Evolutionary conservation across 2,329 filamentous ascomycete genomes (phyloP).

Genomic region (Westerdykella aurantiaca): DNA sequence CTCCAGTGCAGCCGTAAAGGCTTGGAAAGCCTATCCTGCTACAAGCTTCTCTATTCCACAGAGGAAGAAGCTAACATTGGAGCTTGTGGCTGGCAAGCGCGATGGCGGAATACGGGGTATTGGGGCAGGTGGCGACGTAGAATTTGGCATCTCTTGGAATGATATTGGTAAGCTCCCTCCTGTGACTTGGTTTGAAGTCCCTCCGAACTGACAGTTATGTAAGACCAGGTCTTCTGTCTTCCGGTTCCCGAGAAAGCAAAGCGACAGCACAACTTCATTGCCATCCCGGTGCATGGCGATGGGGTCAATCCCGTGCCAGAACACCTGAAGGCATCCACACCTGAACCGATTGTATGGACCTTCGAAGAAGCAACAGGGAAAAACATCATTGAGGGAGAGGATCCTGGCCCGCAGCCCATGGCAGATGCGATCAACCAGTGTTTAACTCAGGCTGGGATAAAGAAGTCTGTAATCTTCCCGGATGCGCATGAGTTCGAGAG

Average conservation of each 20-base stretch:
- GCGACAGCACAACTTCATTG: conserved; percentile 57
- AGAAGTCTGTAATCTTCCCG: conserved; percentile 49
- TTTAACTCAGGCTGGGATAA: conserved; percentile 40
- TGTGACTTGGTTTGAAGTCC: neutral
- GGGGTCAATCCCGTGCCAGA: conserved; percentile 43
- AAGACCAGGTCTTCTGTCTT: conserved; percentile 55
- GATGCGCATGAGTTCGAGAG: conserved; percentile 55
- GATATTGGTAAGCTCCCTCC: conserved; percentile 39
- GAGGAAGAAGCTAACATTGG: conserved; percentile 58
- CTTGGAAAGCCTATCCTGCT: conserved; percentile 39
- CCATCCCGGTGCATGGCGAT: conserved; percentile 50
- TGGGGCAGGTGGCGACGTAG: conserved; percentile 48
- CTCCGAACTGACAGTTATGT: neutral
- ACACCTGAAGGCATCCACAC: conserved; percentile 32
- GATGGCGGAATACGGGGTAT: conserved; percentile 44
- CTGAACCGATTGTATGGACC: conserved; percentile 57
- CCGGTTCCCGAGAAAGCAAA: conserved; percentile 61
- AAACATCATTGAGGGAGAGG: conserved; percentile 39
- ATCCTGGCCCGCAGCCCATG: conserved; percentile 40
- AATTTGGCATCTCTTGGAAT: conserved; percentile 48
- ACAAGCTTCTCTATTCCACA: conserved; percentile 58
- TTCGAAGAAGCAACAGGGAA: conserved; percentile 50
- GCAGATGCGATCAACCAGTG: conserved; percentile 41
- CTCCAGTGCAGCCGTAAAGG: conserved; percentile 16
- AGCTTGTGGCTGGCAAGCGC: conserved; percentile 44